Percentiles rank a stretch among this genome's conserved stretches.
Evolutionary conservation across 2,329 filamentous ascomycete genomes (phyloP).

Genomic region (Fusarium sacchari): DNA sequence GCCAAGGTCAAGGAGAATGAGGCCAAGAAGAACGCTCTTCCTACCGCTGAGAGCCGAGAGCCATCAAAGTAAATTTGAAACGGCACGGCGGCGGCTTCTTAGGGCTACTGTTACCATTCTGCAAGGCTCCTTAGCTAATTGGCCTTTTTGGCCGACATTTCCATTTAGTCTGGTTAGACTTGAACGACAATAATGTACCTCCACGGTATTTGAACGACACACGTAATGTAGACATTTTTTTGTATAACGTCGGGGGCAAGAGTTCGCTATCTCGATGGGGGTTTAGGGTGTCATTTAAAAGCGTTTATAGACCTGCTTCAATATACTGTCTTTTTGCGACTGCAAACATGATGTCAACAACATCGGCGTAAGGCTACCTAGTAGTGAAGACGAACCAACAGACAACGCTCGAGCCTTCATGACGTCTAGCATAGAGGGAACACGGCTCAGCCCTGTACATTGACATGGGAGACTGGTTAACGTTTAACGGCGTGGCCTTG

Average conservation of each 20-base stretch:
- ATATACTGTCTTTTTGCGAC: conserved; percentile 6
- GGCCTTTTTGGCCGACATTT: not conserved
- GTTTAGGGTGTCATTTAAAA: conserved; percentile 33
- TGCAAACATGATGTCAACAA: not conserved
- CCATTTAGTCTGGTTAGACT: not conserved
- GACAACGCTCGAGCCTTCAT: conserved; percentile 12
- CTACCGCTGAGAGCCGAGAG: conserved; percentile 62
- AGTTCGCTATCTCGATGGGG: conserved; percentile 21
- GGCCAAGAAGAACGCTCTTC: conserved; percentile 62
- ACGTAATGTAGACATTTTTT: conserved; percentile 37
- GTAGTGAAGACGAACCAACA: not conserved
- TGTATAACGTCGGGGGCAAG: conserved; percentile 23
- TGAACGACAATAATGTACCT: conserved; percentile 17
- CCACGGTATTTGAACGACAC: conserved; percentile 23
- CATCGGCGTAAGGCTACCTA: not conserved
- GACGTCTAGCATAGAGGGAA: not conserved
- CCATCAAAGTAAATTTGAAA: conserved; percentile 24
- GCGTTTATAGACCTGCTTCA: conserved; percentile 35
- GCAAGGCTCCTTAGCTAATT: not conserved
- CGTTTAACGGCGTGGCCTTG: conserved; percentile 14
- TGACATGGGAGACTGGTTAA: not conserved
- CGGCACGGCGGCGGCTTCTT: not conserved
- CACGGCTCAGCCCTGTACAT: conserved; percentile 5
- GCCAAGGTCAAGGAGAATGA: conserved; percentile 66
- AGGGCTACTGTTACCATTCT: not conserved